Conservation (phyloP, 2,329 filamentous ascomycete genomes). For the Pseudogymnoascus sp. region DNA sequence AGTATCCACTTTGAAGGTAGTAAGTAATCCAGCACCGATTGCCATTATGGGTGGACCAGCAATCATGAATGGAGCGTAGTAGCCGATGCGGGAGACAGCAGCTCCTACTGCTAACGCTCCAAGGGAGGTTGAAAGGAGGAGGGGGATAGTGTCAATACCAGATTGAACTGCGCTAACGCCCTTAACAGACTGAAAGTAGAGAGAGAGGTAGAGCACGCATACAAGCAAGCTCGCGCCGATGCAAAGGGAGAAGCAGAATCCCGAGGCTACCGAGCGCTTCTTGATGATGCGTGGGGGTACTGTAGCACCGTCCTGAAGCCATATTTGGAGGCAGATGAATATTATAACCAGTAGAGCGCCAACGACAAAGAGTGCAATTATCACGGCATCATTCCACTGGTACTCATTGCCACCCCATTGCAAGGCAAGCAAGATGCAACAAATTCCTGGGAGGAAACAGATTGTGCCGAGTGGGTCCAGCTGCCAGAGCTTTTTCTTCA, state of each 20-base stretch:
- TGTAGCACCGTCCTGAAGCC: conserved; percentile 22
- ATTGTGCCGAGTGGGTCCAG: conserved; percentile 30
- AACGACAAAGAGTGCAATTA: conserved; percentile 29
- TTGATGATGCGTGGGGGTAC: conserved; percentile 32
- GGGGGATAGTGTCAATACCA: conserved; percentile 29
- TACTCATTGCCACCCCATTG: conserved; percentile 39
- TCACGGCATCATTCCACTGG: conserved; percentile 28
- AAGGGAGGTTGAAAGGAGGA: conserved; percentile 27
- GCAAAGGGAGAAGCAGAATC: conserved; percentile 29
- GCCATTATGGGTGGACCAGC: conserved; percentile 24
- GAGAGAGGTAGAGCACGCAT: conserved; percentile 34
- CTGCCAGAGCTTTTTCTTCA: conserved; percentile 32
- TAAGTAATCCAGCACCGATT: conserved; percentile 34
- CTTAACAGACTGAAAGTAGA: conserved; percentile 40
- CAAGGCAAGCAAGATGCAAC: conserved; percentile 30
- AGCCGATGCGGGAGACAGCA: conserved; percentile 27
- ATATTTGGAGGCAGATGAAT: conserved; percentile 15
- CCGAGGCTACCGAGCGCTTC: conserved; percentile 28
- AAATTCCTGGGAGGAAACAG: conserved; percentile 21
- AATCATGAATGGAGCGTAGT: conserved; percentile 25
- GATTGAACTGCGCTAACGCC: conserved; percentile 33
- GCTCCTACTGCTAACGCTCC: conserved; percentile 26
- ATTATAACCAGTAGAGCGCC: conserved; percentile 20
- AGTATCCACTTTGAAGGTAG: conserved; percentile 30
- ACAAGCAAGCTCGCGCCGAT: conserved; percentile 26